These are phyloP conservation scores for Pseudozyma sp. DNA, from an alignment of 1,284 basidiomycete species.

Conservation along the genomic window DNA sequence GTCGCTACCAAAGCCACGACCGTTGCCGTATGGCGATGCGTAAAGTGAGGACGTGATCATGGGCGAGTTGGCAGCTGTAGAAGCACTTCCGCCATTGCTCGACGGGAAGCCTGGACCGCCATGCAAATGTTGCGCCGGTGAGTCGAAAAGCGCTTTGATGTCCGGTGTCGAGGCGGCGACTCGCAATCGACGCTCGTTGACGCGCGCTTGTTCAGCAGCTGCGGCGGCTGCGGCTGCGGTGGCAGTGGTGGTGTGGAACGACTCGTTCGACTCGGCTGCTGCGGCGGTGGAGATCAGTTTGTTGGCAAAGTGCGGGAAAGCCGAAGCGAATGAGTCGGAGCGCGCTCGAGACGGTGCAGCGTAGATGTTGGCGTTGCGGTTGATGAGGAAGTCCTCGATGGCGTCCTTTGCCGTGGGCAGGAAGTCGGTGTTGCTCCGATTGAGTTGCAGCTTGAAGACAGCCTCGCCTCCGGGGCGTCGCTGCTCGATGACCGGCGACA, in stretches of 20 bases:
- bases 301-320: conserved; percentile 96
- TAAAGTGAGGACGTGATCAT: conserved; percentile 60
- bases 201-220: conserved; percentile 70
- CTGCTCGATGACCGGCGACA: conserved; percentile 76
- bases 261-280: conserved; percentile 57
- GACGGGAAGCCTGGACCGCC: conserved; percentile 68
- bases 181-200: conserved; percentile 80
- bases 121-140: conserved; percentile 66
- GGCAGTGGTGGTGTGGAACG: conserved; percentile 50
- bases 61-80: conserved; percentile 51
- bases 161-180: conserved; percentile 89
- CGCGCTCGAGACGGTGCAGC: conserved; percentile 70
- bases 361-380: conserved; percentile 76
- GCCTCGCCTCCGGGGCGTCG: conserved; percentile 74
- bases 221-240: conserved; percentile 18
- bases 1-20: conserved; percentile 56
- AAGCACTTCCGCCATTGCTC: conserved; percentile 29
- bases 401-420: conserved; percentile 87
- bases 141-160: conserved; percentile 89
- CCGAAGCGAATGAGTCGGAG: conserved; percentile 91
- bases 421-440: conserved; percentile 81
- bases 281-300: conserved; percentile 74
- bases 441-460: conserved; percentile 91
- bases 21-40: conserved; percentile 59
- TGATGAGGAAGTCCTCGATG: conserved; percentile 89